Conservation (phyloP, 495 filamentous ascomycete species). For the Aspergillus saccharolyticus region DNA sequence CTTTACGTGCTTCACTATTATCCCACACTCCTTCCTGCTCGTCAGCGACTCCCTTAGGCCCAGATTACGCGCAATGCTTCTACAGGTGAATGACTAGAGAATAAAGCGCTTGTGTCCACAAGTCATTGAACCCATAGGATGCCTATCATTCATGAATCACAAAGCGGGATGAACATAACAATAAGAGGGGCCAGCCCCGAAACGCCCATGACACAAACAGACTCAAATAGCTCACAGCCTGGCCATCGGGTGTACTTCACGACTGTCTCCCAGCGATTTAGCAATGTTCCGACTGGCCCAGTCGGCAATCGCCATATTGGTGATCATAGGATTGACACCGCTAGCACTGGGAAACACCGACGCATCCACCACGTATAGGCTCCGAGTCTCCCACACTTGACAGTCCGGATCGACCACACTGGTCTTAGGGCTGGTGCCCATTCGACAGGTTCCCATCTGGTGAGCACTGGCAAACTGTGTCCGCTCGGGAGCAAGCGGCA, state of each 20-base stretch:
- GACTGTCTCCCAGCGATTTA: conserved; percentile 21
- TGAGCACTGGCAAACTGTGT: conserved; percentile 62
- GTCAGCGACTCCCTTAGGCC: too few species aligned
- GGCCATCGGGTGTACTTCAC: conserved; percentile 10
- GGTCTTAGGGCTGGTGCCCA: conserved; percentile 54
- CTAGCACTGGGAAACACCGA: conserved; percentile 86
- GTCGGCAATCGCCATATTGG: conserved; percentile 75
- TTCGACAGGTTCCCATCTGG: conserved; percentile 88
- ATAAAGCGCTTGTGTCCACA: too few species aligned
- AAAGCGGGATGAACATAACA: too few species aligned
- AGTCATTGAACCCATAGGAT: too few species aligned
- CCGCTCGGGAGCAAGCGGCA: conserved; percentile 42
- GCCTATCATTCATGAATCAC: too few species aligned
- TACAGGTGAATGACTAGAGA: too few species aligned
- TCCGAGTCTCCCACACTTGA: conserved; percentile 69
- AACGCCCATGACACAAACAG: too few species aligned
- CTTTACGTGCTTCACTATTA: too few species aligned
- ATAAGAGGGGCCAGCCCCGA: too few species aligned
- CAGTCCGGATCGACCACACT: conserved; percentile 75
- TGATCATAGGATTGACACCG: conserved; percentile 93
- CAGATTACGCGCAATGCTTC: too few species aligned
- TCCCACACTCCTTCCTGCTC: too few species aligned
- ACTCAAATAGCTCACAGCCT: conserved; percentile 9
- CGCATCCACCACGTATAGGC: conserved; percentile 76
- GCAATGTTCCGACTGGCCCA: conserved; percentile 39